Percentiles rank a stretch among this genome's conserved stretches.
Evolutionary conservation across 2,329 filamentous ascomycete genomes (phyloP).

Genomic region (Cytospora mali): DNA sequence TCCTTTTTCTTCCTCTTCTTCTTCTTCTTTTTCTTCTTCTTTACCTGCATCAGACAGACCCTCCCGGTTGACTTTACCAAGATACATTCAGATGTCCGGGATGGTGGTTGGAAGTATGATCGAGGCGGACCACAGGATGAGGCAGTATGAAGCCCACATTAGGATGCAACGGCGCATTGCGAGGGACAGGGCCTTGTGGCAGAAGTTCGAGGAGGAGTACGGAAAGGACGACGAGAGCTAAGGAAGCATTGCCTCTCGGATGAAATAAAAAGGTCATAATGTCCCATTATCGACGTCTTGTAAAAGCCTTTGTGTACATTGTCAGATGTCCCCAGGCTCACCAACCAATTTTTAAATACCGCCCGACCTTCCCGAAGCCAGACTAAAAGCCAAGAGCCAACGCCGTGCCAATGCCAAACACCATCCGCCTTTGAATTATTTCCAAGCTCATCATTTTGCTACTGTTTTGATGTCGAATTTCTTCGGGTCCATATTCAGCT

Average conservation of each 20-base stretch:
- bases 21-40: too few species aligned
- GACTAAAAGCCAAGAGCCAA: constrained; percentile 28
- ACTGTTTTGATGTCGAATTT: constrained; percentile 61
- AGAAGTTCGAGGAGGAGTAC: constrained; percentile 65
- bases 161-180: constrained; percentile 65
- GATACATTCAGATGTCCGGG: constrained; percentile 81
- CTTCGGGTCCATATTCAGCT: constrained; percentile 93
- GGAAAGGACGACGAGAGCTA: constrained; percentile 47
- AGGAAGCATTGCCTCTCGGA: neutral
- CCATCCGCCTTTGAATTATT: neutral
- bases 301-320: constrained; percentile 26
- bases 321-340: constrained; percentile 24
- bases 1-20: too few species aligned
- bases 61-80: constrained; percentile 39
- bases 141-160: constrained; percentile 67
- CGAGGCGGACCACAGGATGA: constrained; percentile 70
- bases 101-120: constrained; percentile 81
- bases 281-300: constrained; percentile 21
- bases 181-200: constrained; percentile 69
- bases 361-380: constrained; percentile 20
- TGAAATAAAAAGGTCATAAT: constrained; percentile 5
- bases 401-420: constrained; percentile 28
- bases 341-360: constrained; percentile 17
- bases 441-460: constrained; percentile 32
- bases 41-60: too few species aligned